Percentiles rank a stretch among this genome's conserved stretches.
Conservation (phyloP, 352 stramenopile genomes). For the Globisporangium echinulatum region DNA sequence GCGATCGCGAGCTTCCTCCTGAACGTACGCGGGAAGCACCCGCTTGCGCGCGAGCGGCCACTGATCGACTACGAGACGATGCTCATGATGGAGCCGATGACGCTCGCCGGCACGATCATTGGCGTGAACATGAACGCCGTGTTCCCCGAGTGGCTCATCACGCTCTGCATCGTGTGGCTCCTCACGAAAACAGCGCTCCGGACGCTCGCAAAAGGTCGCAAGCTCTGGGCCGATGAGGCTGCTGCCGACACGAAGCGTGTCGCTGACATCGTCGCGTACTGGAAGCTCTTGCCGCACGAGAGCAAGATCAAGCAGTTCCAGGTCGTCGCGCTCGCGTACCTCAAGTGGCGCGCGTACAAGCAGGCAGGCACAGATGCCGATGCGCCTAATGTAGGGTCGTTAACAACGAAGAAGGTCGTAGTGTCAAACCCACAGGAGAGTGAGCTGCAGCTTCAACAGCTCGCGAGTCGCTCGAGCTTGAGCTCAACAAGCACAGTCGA, state of each 20-base stretch:
- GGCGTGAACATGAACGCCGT: slow-evolving; percentile 80
- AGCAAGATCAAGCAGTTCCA: slow-evolving; percentile 71
- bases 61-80: slow-evolving; percentile 85
- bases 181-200: slow-evolving; percentile 62
- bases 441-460: slow-evolving; percentile 13
- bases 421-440: slow-evolving; percentile 36
- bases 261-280: slow-evolving; percentile 52
- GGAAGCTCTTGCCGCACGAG: slow-evolving; percentile 55
- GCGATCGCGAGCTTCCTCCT: slow-evolving; percentile 73
- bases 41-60: slow-evolving; percentile 45
- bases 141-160: slow-evolving; percentile 83
- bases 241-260: slow-evolving; percentile 40
- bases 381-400: background rate
- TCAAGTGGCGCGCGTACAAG: slow-evolving; percentile 75
- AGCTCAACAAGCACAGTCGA: slow-evolving; percentile 18
- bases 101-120: slow-evolving; percentile 78
- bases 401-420: slow-evolving; percentile 9
- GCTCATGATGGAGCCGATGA: slow-evolving; percentile 85
- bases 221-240: slow-evolving; percentile 63
- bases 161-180: slow-evolving; percentile 67
- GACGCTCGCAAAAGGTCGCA: slow-evolving; percentile 60
- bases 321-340: slow-evolving; percentile 49
- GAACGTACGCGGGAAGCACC: slow-evolving; percentile 58
- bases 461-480: background rate
- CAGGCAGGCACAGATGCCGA: slow-evolving; percentile 14